phyloP scores from a whole-genome alignment of 495 filamentous ascomycete genomes.

The Penicillium canariense region DNA sequence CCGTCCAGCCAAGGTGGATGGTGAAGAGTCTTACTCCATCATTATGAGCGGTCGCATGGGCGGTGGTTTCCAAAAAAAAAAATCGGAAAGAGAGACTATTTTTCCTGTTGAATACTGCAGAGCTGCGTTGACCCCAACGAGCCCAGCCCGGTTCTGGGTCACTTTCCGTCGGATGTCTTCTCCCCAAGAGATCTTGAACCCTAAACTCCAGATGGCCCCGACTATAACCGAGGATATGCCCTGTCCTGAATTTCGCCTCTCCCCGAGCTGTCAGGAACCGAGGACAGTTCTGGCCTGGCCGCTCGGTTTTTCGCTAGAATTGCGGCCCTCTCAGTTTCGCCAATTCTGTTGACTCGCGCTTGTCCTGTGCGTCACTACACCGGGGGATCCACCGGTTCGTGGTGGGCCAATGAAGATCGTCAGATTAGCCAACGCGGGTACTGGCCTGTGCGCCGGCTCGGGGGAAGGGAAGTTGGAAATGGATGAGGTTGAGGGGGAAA shows the following conservation, averaged over 20 bases:
- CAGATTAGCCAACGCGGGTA: no score
- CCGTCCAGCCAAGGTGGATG: neutral
- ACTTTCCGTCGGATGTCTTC: slow-evolving; percentile 4
- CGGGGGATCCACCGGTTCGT: no score
- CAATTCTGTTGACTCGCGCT: no score
- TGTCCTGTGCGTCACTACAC: no score
- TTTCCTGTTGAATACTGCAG: slow-evolving; percentile 6
- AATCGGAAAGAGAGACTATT: no score
- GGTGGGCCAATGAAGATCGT: no score
- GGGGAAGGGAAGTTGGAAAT: no score
- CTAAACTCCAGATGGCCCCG: neutral
- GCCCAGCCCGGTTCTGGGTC: neutral
- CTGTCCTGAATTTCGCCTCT: neutral
- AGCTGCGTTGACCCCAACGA: slow-evolving; percentile 5
- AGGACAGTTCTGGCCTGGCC: neutral
- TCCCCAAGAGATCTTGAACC: neutral
- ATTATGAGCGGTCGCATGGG: slow-evolving; percentile 4
- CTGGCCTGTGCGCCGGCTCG: no score
- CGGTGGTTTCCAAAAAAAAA: no score
- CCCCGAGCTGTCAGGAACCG: neutral
- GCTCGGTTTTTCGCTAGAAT: neutral
- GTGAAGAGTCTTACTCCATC: neutral
- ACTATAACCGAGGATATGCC: slow-evolving; percentile 9
- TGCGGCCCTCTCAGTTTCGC: no score
- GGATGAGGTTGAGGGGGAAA: no score